Evolutionary conservation across 257 asterid genomes (phyloP).

Genomic region (Agastache rugosa): DNA sequence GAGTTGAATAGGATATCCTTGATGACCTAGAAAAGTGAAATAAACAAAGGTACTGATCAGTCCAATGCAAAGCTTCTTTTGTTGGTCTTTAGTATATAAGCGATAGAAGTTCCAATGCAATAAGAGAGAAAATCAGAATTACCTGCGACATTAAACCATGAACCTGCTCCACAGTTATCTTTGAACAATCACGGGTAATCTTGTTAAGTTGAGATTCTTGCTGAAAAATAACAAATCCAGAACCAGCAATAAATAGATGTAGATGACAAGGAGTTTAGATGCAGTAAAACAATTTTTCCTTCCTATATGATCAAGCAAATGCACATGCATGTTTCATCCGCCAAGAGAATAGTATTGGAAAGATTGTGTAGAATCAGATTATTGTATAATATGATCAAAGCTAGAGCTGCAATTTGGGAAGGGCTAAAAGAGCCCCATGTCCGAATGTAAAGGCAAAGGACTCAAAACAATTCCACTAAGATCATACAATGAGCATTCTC

Average conservation of each 20-base stretch:
- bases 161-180: slow-evolving; percentile 97
- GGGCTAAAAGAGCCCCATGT: not conserved
- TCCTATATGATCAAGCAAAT: slow-evolving; percentile 5
- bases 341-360: not conserved
- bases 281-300: not conserved
- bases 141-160: slow-evolving; percentile 99
- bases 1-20: slow-evolving; percentile 96
- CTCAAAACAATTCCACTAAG: not conserved
- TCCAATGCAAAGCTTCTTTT: not conserved
- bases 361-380: not conserved
- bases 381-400: not conserved
- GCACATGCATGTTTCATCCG: not conserved
- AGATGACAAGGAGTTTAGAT: not conserved
- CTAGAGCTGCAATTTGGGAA: not conserved
- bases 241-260: not conserved
- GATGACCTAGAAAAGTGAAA: slow-evolving; percentile 65
- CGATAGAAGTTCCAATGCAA: not conserved
- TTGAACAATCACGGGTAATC: slow-evolving; percentile 92
- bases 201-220: slow-evolving; percentile 92
- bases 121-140: slow-evolving; percentile 29
- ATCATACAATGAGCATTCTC: not conserved
- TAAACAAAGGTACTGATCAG: slow-evolving; percentile 3
- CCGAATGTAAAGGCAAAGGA: not conserved
- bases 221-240: slow-evolving; percentile 46
- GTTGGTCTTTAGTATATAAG: not conserved